phyloP scores from a whole-genome alignment of 1,284 basidiomycete genomes.

The Hemileia vastatrix region DNA sequence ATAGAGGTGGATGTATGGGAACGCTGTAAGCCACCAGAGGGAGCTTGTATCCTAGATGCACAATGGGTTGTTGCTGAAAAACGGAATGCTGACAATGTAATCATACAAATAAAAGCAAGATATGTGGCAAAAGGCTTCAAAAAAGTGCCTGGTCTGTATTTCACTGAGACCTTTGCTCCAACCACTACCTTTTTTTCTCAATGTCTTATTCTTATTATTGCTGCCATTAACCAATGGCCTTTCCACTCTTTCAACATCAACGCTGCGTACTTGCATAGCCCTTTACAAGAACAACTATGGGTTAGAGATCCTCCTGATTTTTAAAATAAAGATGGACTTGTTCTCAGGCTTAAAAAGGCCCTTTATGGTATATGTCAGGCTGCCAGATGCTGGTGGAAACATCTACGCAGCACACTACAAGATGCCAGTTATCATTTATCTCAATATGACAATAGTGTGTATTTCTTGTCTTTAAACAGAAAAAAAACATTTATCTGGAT shows the following conservation, averaged over 20 bases:
- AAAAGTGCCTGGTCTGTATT: neutral
- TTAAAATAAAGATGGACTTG: too few species aligned
- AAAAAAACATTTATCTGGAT: neutral
- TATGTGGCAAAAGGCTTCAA: neutral
- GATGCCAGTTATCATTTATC: neutral
- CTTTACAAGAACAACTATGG: neutral
- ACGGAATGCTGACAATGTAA: neutral
- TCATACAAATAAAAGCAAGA: neutral
- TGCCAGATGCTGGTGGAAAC: conserved; percentile 9
- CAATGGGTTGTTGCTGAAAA: neutral
- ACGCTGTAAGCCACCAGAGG: neutral
- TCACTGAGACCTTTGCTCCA: neutral
- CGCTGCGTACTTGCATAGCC: neutral
- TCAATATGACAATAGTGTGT: neutral
- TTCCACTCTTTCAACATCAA: neutral
- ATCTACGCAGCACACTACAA: neutral
- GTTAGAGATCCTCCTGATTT: neutral
- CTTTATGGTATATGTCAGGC: conserved; percentile 6
- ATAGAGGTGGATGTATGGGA: neutral
- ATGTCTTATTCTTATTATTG: neutral
- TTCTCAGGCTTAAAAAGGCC: neutral
- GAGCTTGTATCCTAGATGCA: neutral
- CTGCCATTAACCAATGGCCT: neutral
- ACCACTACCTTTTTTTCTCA: neutral
- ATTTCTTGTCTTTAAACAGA: neutral